Base-by-base conservation (phyloP, 768 basidiomycete species). In the Cyathus striatus region DNA sequence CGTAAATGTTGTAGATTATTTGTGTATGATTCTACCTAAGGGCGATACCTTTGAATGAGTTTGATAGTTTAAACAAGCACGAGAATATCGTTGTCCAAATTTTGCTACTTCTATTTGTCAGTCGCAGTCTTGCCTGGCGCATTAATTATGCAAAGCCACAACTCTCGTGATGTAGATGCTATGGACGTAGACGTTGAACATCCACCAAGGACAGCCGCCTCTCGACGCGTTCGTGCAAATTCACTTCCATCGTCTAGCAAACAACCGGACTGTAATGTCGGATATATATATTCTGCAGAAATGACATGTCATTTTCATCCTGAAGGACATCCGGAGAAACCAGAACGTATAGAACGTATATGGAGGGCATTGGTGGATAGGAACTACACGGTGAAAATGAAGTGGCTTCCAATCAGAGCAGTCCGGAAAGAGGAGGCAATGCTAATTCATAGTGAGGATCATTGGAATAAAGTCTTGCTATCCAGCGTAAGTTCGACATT, bases 391-490 rank as follows among this genome's bases (percentile, higher is more conserved):
- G 54, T 68, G 14, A 76, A 78, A 54, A 95, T 95, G 90, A 79
- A 82, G 55, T 76, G 75, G 53, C 65, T 98, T 16, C 81, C 81
- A 0, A 85, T 90, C 53, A 74, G 90, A 40, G 72, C 79, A 38
- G 90, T 87, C 10, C 70, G 74, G 33, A 79, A 76, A 47, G 75
- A 84, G 23, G 94, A 98, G 64, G 88, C 82, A 10, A 63, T 90
- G 44, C 79, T 97, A 18, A 92, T 97, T 3, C 96, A 99, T 62
- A 85, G 82, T 36, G 82, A 87, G 53, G 87, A 86, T 39, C 88
- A 91, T 49, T 97, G 94, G 93, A 79, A 92, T 49, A 90, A 89
- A 63, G 85, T 98, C 69, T 86, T 45, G 82, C 79, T 18, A 83
- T 93, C 20, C 82, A 83, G 63, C 72, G 93, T 94, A 62, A 67